Evolutionary conservation across 208 protist species (phyloP), one percentile per base, ranked within the genome.

Genomic region (Trypanosoma conorhini): DNA sequence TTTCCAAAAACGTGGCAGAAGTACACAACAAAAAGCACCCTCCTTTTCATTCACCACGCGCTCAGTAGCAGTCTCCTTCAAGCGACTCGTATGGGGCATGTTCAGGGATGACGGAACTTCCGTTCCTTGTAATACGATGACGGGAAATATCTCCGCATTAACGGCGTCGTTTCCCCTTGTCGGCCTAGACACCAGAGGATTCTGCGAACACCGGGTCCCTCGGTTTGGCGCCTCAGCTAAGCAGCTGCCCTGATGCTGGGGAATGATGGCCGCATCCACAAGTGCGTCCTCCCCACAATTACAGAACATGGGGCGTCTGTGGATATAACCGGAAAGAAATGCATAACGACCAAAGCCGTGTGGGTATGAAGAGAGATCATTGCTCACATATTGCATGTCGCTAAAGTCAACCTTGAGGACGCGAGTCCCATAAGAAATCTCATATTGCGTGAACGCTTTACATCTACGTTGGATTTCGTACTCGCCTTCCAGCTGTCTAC

Each of bases 381-480:
- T 67, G 28, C 40, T 77, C 40, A 24, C 50, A 38, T 77, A 77
- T 28, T 62, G 56, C 60, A 68, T 68, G 38, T 55, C 42, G 10
- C 42, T 8, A 68, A 77, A 77, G 31, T 77, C 60, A 42, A 77
- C 28, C 24, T 68, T 65, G 8, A 77, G 46, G 17, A 50, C 22
- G 59, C 57, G 56, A 4, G 63, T 51, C 0, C 28, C 28, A 56
- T 62, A 15, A 48, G 7, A 59, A 15, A 77, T 19, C n/a, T 72
- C 52, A 63, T 63, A 72, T 28, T 35, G 42, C 31, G n/a, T 56
- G 62, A 72, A 77, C 13, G 35, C 3, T 13, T 33, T 50, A 21
- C 35, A 63, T 33, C 15, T 54, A 35, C 83, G 83, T 52, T 85
- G 83, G 17, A 72, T 69, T 55, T 84, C 61, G 64, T 96, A 95